Evolutionary conservation across 176 grass and related monocot species (phyloP), one percentile per base, ranked within the genome.

Genomic region (Themeda triandra): DNA sequence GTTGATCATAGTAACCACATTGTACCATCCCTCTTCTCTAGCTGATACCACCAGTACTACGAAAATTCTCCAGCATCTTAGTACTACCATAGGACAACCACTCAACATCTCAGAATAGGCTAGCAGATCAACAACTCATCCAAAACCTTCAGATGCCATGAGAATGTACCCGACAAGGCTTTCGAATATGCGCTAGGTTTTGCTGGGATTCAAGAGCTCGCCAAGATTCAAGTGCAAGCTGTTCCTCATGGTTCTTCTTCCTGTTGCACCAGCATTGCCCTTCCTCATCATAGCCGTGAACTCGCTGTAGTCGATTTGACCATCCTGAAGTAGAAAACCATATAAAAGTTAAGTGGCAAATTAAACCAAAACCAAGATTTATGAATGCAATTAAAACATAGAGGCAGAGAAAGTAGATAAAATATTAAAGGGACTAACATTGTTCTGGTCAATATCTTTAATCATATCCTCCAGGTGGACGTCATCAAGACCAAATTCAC

Each of bases 391-490:
- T 6, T 51, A 18, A 42, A 86, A 18, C n/a, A 59, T 2, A 17
- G 19, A 39, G 37, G 8, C 60, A 11, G 10, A 51, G 31, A 63
- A 54, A 66, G 33, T 21, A 54, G 30, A 37, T 35, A 0, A 65
- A 69, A 63, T 8, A 66, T 40, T 12, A 32, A n/a, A 39, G 40
- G 62, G 36, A 88, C 90, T 66, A 10, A 95, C 95, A 80, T 98
- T 98, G 77, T 98, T 92, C 77, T 93, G 87, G 74, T 98, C 95
- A 11, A 93, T 18, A 69, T 98, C 92, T 80, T 88, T 93, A 66
- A 98, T 98, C 93, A 98, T 95, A 39, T 98, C 95, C 67, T 98
- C 95, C 13, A 98, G 92, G 73, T 98, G 92, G 71, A 92, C 80
- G 77, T 98, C 95, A 54, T 87, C 73, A 10, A 98, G 91, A 65